Percentiles rank a stretch among this genome's conserved stretches.
These are phyloP conservation scores for Neurospora sp. DNA, from an alignment of 495 filamentous ascomycete genomes.

Conservation along the genomic window DNA sequence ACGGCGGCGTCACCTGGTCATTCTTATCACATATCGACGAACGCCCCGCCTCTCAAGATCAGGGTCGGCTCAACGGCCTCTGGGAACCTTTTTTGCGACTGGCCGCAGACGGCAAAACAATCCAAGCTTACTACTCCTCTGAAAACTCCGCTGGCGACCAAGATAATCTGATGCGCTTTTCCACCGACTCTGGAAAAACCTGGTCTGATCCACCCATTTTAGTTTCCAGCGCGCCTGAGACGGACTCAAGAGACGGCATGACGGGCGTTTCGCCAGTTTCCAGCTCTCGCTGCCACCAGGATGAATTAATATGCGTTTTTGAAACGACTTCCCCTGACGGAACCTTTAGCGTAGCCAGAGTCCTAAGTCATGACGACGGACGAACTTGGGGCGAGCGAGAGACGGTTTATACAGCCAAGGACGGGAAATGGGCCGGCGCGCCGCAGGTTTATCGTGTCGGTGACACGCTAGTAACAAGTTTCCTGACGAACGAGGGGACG, in stretches of 20 bases:
- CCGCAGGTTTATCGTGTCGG: slow-evolving; percentile 50
- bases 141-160: slow-evolving; percentile 1
- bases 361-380: slow-evolving; percentile 6
- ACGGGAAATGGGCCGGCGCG: slow-evolving; percentile 38
- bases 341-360: background rate
- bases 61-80: slow-evolving; percentile 1
- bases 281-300: background rate
- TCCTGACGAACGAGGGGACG: slow-evolving; percentile 53
- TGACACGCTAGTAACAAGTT: slow-evolving; percentile 45
- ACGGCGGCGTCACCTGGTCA: background rate
- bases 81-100: slow-evolving; percentile 14
- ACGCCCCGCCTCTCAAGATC: background rate
- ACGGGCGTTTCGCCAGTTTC: slow-evolving; percentile 5
- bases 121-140: slow-evolving; percentile 9
- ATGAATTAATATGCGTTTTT: slow-evolving; percentile 8
- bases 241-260: slow-evolving; percentile 9
- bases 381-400: slow-evolving; percentile 1
- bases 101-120: background rate
- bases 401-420: slow-evolving; percentile 37
- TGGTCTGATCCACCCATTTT: background rate
- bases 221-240: background rate
- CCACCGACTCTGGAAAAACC: background rate
- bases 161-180: slow-evolving; percentile 7
- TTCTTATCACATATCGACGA: slow-evolving; percentile 5
- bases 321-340: slow-evolving; percentile 1